Evolutionary conservation across 352 stramenopile genomes (phyloP), one percentile per base, ranked within the genome.

Genomic region (Thalassiosira mediterranea): DNA sequence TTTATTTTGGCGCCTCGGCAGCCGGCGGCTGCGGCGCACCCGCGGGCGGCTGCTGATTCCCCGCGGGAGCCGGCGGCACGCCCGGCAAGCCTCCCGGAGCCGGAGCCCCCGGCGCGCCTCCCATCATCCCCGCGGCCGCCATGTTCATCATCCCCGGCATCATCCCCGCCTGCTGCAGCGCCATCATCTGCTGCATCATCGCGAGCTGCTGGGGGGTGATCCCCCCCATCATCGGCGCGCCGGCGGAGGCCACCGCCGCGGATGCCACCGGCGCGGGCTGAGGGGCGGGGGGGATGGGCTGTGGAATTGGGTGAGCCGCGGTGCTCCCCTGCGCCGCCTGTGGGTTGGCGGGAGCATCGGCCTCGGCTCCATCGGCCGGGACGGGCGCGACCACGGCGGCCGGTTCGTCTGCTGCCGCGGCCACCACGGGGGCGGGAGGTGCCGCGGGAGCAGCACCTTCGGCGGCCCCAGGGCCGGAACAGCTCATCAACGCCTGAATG

Each of bases 151-250:
- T 69, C 60, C 40, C 25, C 15, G 44, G 44, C 26, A 69, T 46
- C 13, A 65, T 52, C 5, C 56, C 56, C 34, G 56, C 56, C 37
- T 65, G 56, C 28, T 65, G 56, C 56, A 65, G 51, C 15, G 60
- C 60, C n/a, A 69, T 58, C 62, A 72, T 72, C 40, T 72, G 62
- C 37, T 72, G 62, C 48, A 72, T 64, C 49, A 72, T 51, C 13
- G 62, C 62, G 15, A 64, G 29, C 32, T 56, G 31, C 15, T 65
- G 56, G 31, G 25, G 56, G 15, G 47, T 25, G 17, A 63, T 63
- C 15, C 2, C 19, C 11, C 47, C 28, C 32, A 34, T n/a, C n/a
- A n/a, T n/a, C n/a, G n/a, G n/a, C n/a, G n/a, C n/a, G n/a, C n/a
- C n/a, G n/a, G n/a, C n/a, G n/a, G n/a, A n/a, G 7, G 5, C 46